Conservation (phyloP, 352 stramenopile species). For the Phytophthora cajani region DNA sequence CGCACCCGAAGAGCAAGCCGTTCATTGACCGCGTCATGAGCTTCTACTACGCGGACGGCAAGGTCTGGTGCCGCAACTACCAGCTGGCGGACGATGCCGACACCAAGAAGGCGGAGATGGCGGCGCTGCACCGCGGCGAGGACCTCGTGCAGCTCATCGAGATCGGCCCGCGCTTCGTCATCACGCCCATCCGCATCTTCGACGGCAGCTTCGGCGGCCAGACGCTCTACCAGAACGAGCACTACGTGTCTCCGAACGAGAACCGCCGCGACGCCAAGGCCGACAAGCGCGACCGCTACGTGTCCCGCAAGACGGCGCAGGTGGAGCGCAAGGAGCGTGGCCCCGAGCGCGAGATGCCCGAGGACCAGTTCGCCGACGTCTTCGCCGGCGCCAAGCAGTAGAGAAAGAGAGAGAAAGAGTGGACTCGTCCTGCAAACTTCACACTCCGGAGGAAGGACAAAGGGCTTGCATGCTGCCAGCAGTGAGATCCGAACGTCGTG, state of each 20-base stretch:
- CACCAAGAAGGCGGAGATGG: constrained; percentile 93
- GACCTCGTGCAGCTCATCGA: constrained; percentile 97
- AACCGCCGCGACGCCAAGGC: constrained; percentile 88
- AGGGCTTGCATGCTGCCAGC: neutral
- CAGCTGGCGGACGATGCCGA: constrained; percentile 89
- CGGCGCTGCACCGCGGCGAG: constrained; percentile 82
- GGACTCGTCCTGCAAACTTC: neutral
- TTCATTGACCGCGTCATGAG: constrained; percentile 99
- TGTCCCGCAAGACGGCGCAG: constrained; percentile 90
- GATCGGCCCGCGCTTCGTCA: constrained; percentile 99
- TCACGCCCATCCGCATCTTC: constrained; percentile 99
- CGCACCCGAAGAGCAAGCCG: constrained; percentile 99
- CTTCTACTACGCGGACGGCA: constrained; percentile 94
- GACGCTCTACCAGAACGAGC: constrained; percentile 98
- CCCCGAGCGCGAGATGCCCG: constrained; percentile 70
- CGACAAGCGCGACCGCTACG: constrained; percentile 94
- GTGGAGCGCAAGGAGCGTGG: constrained; percentile 78
- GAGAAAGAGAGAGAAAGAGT: neutral
- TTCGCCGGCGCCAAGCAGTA: constrained; percentile 69
- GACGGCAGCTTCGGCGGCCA: constrained; percentile 98
- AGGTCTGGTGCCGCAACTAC: constrained; percentile 99
- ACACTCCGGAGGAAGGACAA: constrained; percentile 10
- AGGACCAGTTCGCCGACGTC: constrained; percentile 88
- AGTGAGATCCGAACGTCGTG: neutral
- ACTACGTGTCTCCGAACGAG: constrained; percentile 98